Conservation (phyloP, 2,329 filamentous ascomycete species). For the Pseudopyrenochaeta lycopersici region DNA sequence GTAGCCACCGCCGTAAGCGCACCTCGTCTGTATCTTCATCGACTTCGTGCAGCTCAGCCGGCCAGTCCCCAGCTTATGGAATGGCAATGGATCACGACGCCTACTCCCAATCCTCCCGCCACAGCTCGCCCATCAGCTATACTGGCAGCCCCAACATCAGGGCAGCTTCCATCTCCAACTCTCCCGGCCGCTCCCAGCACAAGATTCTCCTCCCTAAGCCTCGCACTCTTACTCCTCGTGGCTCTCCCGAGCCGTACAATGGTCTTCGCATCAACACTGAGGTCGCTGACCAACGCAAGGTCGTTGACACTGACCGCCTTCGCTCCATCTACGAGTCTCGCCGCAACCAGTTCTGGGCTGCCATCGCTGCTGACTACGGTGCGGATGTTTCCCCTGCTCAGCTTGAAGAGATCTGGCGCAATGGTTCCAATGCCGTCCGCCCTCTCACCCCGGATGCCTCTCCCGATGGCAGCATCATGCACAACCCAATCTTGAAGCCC, state of each 20-base stretch:
- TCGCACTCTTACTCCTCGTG: slow-evolving; percentile 52
- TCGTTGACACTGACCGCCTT: slow-evolving; percentile 73
- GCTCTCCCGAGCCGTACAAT: slow-evolving; percentile 49
- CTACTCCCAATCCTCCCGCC: slow-evolving; percentile 48
- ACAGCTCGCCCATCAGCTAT: slow-evolving; percentile 56
- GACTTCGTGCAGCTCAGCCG: slow-evolving; percentile 51
- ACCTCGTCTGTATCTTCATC: slow-evolving; percentile 73
- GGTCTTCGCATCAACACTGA: slow-evolving; percentile 57
- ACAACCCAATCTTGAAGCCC: slow-evolving; percentile 41
- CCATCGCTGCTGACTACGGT: slow-evolving; percentile 77
- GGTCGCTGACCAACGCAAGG: slow-evolving; percentile 53
- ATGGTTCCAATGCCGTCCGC: slow-evolving; percentile 39
- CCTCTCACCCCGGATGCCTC: slow-evolving; percentile 51
- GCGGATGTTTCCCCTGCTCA: slow-evolving; percentile 67
- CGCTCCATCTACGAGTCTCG: slow-evolving; percentile 75
- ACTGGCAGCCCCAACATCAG: slow-evolving; percentile 50
- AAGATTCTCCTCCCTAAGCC: slow-evolving; percentile 71
- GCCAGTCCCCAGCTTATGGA: slow-evolving; percentile 50
- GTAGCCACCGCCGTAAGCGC: slow-evolving; percentile 81
- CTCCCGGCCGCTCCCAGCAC: slow-evolving; percentile 63
- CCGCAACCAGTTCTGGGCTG: slow-evolving; percentile 75
- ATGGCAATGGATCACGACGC: slow-evolving; percentile 47
- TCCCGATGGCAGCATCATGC: slow-evolving; percentile 48
- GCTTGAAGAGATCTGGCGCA: slow-evolving; percentile 74
- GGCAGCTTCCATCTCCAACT: slow-evolving; percentile 52